Base-by-base conservation (phyloP, 257 asterid genomes). In the Salvia miltiorrhiza region DNA sequence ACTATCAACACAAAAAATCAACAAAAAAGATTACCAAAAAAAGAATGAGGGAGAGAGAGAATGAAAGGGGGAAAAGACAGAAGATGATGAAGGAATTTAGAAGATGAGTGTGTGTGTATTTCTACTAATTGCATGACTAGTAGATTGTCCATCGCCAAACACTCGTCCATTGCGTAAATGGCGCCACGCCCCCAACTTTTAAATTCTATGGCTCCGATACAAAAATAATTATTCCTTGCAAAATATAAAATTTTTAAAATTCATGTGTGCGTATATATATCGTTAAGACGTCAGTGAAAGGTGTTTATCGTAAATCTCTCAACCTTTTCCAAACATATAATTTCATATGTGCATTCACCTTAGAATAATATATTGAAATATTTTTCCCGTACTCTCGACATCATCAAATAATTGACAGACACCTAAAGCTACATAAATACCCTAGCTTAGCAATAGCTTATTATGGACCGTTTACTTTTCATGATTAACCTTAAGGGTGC, bases 1-100 rank as follows among this genome's bases (percentile, higher is more conserved):
- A 50, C 50, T 62, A 63, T 63, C 73, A 75, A 47, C 74, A 69
- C 60, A 12, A 33, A 63, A 67, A 74, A 58, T 16, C 39, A 70
- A 62, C 24, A 47, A 28, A 69, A 59, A 63, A 70, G 56, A 67
- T 47, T 37, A 44, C 62, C 75, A 8, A 19, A 33, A 4, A 53
- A 47, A 66, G 44, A 41, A 5, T 4, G 37, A 41, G 16, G 21
- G 5, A 21, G 45, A 63, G 11, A 28, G n/a, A 44, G 60, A 53
- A 17, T 48, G 55, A 49, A 49, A 49, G 55, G 23, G 13, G 58
- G 10, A 52, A 21, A 52, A 12, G 26, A 52, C 30, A 49, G 54
- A 47, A 49, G 13, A 53, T 21, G 60, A 13, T 54, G 61, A 24
- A 13, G 24, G 43, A 37, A 35, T 4, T 59, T 26, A 32, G 61